A percentile compares a stretch with the other conserved stretches of the same genome.
These are phyloP conservation scores for Phialophora tarda DNA, from an alignment of 2,329 filamentous ascomycete genomes.

Conservation along the genomic window DNA sequence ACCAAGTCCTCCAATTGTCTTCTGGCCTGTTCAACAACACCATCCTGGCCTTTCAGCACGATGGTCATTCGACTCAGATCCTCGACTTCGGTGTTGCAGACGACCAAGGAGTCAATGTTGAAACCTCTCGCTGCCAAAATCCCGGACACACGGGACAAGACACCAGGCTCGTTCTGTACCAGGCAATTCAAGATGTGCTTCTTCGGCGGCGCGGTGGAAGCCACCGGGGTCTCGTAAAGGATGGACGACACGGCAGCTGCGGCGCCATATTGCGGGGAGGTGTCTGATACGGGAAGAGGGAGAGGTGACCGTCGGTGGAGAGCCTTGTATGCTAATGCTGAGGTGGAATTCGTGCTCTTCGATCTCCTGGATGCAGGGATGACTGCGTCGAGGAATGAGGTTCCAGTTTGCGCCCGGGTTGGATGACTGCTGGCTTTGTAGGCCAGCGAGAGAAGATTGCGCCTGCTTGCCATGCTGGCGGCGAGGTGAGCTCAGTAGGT, in stretches of 20 bases:
- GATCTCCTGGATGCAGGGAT: conserved; percentile 29
- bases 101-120: conserved; percentile 98
- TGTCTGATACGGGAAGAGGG: conserved; percentile 75
- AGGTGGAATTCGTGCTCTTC: conserved; percentile 70
- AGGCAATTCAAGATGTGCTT: conserved; percentile 97
- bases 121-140: conserved; percentile 95
- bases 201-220: conserved; percentile 82
- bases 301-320: conserved; percentile 88
- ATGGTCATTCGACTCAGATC: conserved; percentile 99
- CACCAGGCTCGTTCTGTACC: conserved; percentile 98
- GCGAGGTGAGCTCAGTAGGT: conserved; percentile 9
- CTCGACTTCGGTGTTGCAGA: conserved; percentile 96
- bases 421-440: conserved; percentile 36
- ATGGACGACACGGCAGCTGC: conserved; percentile 97
- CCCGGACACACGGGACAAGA: conserved; percentile 92
- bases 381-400: conserved; percentile 32
- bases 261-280: conserved; percentile 80
- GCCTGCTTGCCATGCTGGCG: conserved; percentile 51
- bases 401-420: conserved; percentile 20
- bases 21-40: conserved; percentile 94
- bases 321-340: conserved; percentile 95
- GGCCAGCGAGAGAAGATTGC: conserved; percentile 46
- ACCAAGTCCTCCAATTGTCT: conserved; percentile 95
- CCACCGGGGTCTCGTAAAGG: conserved; percentile 94
- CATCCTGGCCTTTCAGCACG: conserved; percentile 92